Base-by-base conservation (phyloP, 192 early-diverging fungal genomes). In the Linnemannia elongata region DNA sequence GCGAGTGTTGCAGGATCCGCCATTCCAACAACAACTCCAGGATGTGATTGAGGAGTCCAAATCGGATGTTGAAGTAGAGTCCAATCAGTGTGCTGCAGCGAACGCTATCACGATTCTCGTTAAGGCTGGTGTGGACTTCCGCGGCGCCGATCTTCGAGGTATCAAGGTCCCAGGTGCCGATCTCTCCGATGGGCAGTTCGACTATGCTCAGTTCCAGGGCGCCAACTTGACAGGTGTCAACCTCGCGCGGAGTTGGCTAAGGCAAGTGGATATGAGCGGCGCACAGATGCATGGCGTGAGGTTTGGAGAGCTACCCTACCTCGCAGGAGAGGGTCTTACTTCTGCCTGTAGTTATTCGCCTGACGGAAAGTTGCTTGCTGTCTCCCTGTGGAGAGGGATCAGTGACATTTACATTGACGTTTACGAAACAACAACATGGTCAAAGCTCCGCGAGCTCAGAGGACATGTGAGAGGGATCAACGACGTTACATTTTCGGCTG, bases 71-170 rank as follows among this genome's bases (percentile, higher is more conserved):
- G 44, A 13, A 1, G 44, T 13, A 7, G 15, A 15, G 12, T 42
- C 55, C 38, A n/a, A 41, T 33, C 33, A 49, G 38, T 3, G 0
- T 17, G 75, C 75, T 0, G n/a, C 75, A 0, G 17, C 75, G 57
- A 76, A 76, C 38, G 52, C 75, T 20, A 76, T 76, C 13, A 76
- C 75, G 22, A 76, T 76, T 38, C 39, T 76, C 8, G 57, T 76
- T 1, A 27, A 9, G 24, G 75, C 75, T 39, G 75, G 57, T 3
- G 24, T 76, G 35, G 0, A 1, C 8, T 63, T 76, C 35, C 60
- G 42, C 9, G 38, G 75, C 0, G 52, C 75, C n/a, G 75, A 76
- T 24, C 57, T 76, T 6, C 52, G 75, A 7, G 75, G 55, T 2
- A 66, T 66, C 52, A 30, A 27, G 8, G 39, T 76, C 1, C 55